These are phyloP conservation scores for Tylopilus subfusipes DNA, from an alignment of 768 basidiomycete genomes.

Conservation along the genomic window DNA sequence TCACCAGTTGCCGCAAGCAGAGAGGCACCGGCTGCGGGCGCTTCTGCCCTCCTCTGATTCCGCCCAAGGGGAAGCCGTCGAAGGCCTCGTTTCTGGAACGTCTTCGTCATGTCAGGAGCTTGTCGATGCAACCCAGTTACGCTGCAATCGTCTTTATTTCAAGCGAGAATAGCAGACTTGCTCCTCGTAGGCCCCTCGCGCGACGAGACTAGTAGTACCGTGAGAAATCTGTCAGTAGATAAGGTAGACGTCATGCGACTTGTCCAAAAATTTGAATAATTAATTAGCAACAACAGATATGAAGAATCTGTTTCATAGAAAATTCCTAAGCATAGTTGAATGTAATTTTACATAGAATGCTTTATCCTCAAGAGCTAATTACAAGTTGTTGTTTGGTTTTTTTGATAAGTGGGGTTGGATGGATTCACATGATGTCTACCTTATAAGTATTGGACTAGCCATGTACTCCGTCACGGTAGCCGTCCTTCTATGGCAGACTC, in stretches of 20 bases:
- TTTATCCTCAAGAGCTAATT: too few species aligned
- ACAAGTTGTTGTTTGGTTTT: too few species aligned
- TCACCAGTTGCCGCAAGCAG: neutral
- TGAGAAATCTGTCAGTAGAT: conserved; percentile 11
- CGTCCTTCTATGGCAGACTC: conserved; percentile 31
- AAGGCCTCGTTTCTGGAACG: conserved; percentile 4
- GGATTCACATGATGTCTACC: too few species aligned
- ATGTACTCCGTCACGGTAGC: too few species aligned
- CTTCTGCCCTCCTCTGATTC: neutral
- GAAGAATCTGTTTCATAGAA: too few species aligned
- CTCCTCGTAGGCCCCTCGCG: conserved; percentile 6
- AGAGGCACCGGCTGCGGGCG: neutral
- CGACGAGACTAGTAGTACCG: conserved; percentile 14
- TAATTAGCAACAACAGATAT: too few species aligned
- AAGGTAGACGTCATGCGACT: too few species aligned
- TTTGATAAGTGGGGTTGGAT: too few species aligned
- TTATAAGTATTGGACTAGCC: too few species aligned
- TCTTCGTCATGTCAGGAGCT: neutral
- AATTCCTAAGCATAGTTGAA: too few species aligned
- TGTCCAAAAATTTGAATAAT: too few species aligned
- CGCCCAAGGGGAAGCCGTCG: neutral
- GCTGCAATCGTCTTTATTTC: neutral
- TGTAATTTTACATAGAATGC: too few species aligned
- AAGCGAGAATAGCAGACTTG: conserved; percentile 7
- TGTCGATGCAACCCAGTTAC: neutral